Base-by-base conservation (phyloP, 2,329 filamentous ascomycete species). In the Sclerotinia glacialis region DNA sequence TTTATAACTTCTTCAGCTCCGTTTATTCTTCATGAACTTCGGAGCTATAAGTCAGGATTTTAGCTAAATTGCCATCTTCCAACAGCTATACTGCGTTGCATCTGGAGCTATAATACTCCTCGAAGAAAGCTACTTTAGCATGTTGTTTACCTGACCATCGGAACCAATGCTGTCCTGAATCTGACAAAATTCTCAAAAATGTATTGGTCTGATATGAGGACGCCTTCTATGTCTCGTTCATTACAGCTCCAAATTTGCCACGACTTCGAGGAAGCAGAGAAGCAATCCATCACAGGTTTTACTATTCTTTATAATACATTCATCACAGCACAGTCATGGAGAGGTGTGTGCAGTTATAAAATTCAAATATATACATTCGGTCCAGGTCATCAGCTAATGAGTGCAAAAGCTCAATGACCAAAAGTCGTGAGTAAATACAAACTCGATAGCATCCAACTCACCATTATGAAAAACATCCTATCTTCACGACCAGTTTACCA, bases 11-110 rank as follows among this genome's bases (percentile, higher is more conserved):
- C 31, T n/a, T 21, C 31, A 37, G 31, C 9, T 9, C 18, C 34
- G 4, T 54, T 37, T 3, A 3, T n/a, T 54, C 18, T 34, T 54
- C 52, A 54, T 21, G 31, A 34, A 12, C 31, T 7, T 37, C 52
- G 34, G 21, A 54, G 31, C 18, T 23, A 55, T 61, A 55, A 58
- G 37, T 46, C 26, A 53, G 46, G 34, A 66, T 66, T 47, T 31
- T 65, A n/a, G n/a, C 14, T 46, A 42, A 28, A 49, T n/a, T 18
- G 23, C 18, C 40, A 28, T 64, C 47, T 14, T 55, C 6, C 21
- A 16, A 42, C 31, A 21, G 5, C 9, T 56, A 40, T 53, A 46
- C 5, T 42, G 23, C n/a, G 58, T 58, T 56, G 34, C 52, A 50
- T 44, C 31, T 21, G 40, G 55, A 26, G 55, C 64, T 61, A 34